phyloP scores from a whole-genome alignment of 345 rosid genomes.

The Geranium rotundifolium region DNA sequence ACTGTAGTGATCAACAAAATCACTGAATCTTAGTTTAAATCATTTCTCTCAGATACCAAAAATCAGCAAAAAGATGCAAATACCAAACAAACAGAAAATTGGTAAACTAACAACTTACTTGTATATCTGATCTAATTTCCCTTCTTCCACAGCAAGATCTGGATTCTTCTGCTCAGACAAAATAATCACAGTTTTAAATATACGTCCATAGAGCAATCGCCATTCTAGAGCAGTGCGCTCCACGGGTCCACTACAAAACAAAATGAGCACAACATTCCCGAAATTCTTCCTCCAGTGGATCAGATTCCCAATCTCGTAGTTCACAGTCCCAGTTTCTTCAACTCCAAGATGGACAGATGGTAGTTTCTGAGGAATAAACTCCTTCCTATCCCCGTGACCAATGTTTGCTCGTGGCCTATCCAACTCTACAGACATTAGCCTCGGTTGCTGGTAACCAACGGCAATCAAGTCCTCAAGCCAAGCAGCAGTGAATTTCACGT shows the following conservation, averaged over 20 bases:
- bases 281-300: constrained; percentile 91
- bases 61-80: not conserved
- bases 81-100: not conserved
- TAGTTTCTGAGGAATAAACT: constrained; percentile 68
- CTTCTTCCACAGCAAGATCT: constrained; percentile 77
- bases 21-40: not conserved
- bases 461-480: constrained; percentile 98
- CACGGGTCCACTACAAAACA: constrained; percentile 87
- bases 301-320: constrained; percentile 84
- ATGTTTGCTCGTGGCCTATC: constrained; percentile 69
- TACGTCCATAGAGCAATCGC: constrained; percentile 92
- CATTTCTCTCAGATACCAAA: not conserved
- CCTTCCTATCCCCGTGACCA: constrained; percentile 90
- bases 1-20: not conserved
- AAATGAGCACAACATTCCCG: constrained; percentile 85
- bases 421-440: constrained; percentile 86
- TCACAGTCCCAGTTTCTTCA: constrained; percentile 86
- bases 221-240: constrained; percentile 95
- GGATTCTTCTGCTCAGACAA: constrained; percentile 58
- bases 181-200: constrained; percentile 86
- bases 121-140: constrained; percentile 63
- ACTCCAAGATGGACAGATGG: constrained; percentile 96
- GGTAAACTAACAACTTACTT: constrained; percentile 37
- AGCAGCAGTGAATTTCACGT: constrained; percentile 78
- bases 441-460: constrained; percentile 93